Base-by-base conservation (phyloP, 2,329 filamentous ascomycete species). In the Graphilbum fragrans region DNA sequence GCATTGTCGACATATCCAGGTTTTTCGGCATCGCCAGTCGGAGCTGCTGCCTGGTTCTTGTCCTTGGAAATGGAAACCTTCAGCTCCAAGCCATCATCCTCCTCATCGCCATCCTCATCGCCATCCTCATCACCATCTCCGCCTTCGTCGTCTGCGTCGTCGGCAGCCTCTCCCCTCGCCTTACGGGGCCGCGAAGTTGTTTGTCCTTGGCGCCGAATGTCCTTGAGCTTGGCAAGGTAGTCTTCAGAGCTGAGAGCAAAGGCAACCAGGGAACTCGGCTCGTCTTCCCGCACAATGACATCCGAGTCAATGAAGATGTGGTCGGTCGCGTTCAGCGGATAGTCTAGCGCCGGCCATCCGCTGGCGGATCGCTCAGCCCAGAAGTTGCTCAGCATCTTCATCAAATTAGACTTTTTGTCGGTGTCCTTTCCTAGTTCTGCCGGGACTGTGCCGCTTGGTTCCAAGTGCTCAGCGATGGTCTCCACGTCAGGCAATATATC, bases 361-460 rank as follows among this genome's bases (percentile, higher is more conserved):
- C 87, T 95, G 20, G 93, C 86, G 37, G 92, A 96, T 41, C 92
- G 78, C 61, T 98, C 93, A 3, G 92, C 93, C 92, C 92, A 98
- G 60, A 98, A 98, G 53, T 90, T 95, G 16, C 87, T 92, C 36
- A 98, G 70, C 66, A 95, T 87, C 56, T 93, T 94, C 76, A 98
- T 82, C 49, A 96, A 67, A 36, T 87, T 95, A 43, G 80, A 88
- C 59, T 90, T 92, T 55, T 95, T 86, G 55, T 96, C 86, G 11
- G 29, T 31, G 29, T 16, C n/a, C 54, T 86, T 94, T 1, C 87
- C 86, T 12, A 98, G 70, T 51, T 94, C 86, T 10, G 84, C 61
- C 1, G 73, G 70, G 20, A 78, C 70, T 40, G 79, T 77, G 2
- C 67, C 66, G 51, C 65, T 74, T 4, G 70, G 70, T 49, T 77